Percentiles rank a stretch among this genome's conserved stretches.
phyloP scores from a whole-genome alignment of 331 rosid species.

The Quercus phellos region DNA sequence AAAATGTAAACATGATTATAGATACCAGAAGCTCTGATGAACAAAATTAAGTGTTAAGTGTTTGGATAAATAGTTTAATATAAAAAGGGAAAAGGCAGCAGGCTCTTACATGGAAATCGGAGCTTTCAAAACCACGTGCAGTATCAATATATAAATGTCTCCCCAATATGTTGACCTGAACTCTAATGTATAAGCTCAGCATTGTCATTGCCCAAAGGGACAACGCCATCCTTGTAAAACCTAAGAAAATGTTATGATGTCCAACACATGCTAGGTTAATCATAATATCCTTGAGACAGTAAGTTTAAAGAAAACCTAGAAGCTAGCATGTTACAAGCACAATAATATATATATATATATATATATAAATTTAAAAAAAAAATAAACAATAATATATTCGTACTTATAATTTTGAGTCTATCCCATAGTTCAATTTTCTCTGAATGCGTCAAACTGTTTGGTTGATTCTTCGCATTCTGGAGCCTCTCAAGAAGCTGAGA shows the following conservation, averaged over 20 bases:
- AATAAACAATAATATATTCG: slow-evolving; percentile 17
- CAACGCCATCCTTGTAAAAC: slow-evolving; percentile 81
- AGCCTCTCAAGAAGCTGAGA: slow-evolving; percentile 73
- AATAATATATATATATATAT: background rate
- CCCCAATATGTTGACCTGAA: slow-evolving; percentile 93
- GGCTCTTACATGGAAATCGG: slow-evolving; percentile 47
- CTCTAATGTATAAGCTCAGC: slow-evolving; percentile 81
- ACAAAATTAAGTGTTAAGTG: background rate
- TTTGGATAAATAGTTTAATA: background rate
- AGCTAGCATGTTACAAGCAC: slow-evolving; percentile 4
- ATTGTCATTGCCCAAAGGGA: slow-evolving; percentile 80
- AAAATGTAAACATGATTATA: background rate
- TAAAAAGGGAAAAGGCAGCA: slow-evolving; percentile 15
- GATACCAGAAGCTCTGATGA: background rate
- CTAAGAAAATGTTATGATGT: slow-evolving; percentile 37
- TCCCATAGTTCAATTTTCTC: slow-evolving; percentile 87
- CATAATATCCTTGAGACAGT: slow-evolving; percentile 3
- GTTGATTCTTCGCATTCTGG: slow-evolving; percentile 81
- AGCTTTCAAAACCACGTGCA: slow-evolving; percentile 69
- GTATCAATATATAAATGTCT: slow-evolving; percentile 85
- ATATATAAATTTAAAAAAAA: background rate
- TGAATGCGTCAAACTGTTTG: slow-evolving; percentile 45
- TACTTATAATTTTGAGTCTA: slow-evolving; percentile 79
- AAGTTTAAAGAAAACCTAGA: background rate
- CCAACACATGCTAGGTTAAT: slow-evolving; percentile 9